Evolutionary conservation across 2,329 filamentous ascomycete genomes (phyloP), one percentile per base, ranked within the genome.

Genomic region (Sordariomycetes sp.): DNA sequence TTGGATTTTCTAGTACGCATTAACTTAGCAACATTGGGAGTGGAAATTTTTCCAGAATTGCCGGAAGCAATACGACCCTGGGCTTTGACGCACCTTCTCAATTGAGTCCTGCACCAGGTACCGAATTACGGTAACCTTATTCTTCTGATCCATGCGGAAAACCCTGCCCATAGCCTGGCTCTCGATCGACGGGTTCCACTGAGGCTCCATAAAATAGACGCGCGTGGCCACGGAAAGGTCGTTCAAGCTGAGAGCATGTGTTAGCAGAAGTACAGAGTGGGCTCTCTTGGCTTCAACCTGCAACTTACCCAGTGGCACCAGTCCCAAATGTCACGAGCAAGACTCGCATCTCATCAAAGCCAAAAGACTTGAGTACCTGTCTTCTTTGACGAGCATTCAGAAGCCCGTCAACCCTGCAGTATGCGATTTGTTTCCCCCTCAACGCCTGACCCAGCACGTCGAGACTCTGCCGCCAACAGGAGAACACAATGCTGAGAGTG

Each of bases 101-200:
- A 70, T 57, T 0, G 61, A 63, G 1, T 50, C 33, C 0, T 53
- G 45, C 0, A 66, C 55, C 0, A 69, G 49, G 28, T 72, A 73
- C 18, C 66, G 57, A 1, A 53, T 63, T 1, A 72, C 57, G 0
- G 46, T 36, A 0, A 74, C 68, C 8, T 57, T 34, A 5, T 57
- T 42, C 2, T 47, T 42, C 37, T 73, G 70, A 0, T 66, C 64
- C 1, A 73, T 48, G 0, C 69, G 58, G 4, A 69, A 47, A 0
- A 64, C 66, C 9, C 69, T 51, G 1, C 58, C 66, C 10, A 74
- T 61, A 0, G 69, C 70, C 35, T 75, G 70, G 10, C 58, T 60
- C 37, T 73, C 70, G 0, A 70, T 59, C 3, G 58, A 63, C 0
- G 68, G 69, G 25, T 73, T 74, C 68, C 69, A 74, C 18, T 74